Evolutionary conservation across 495 filamentous ascomycete genomes (phyloP), one percentile per base, ranked within the genome.

Genomic region (Lepraria neglecta): DNA sequence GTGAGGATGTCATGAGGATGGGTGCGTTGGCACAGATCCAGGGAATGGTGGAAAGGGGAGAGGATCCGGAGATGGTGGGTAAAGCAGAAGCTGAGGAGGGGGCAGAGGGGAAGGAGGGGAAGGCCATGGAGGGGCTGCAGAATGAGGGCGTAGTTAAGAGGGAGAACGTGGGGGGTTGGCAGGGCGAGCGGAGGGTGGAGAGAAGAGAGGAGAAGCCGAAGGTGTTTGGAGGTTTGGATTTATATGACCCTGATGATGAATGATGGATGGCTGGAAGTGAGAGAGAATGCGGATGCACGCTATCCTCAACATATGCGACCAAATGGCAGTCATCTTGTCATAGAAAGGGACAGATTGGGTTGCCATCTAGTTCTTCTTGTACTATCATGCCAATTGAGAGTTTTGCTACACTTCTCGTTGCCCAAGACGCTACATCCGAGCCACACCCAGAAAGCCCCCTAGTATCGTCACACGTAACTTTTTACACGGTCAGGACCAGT

Each of bases 11-110:
- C 15, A 85, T 91, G 58, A 78, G 81, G 43, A 70, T 73, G 40
- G 87, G 88, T 40, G 85, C 80, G 6, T 75, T 91, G 56, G 83
- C 78, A 5, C 70, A 74, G 38, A 79, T 85, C 28, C 81, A 86
- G 62, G 69, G 70, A 28, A 74, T 87, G 66, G 40, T 79, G 4
- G 83, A 87, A 64, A 67, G 76, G 43, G 84, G 84, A 1, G 74
- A 78, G 60, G 82, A 87, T 68, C 78, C 78, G 35, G 72, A 72
- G 48, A 77, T 73, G 12, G 81, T 82, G 72, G 82, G 24, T 24
- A 24, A 24, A 24, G 24, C 24, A 24, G 24, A 24, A 24, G 24
- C 24, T 24, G 24, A 77, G 69, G 68, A 74, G 59, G 62, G 64
- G 57, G 73, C 77, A 60, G 70, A 76, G 52, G 76, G 76, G 52